Base-by-base conservation (phyloP, 163 green algal genomes). In the Volvox carteri region DNA sequence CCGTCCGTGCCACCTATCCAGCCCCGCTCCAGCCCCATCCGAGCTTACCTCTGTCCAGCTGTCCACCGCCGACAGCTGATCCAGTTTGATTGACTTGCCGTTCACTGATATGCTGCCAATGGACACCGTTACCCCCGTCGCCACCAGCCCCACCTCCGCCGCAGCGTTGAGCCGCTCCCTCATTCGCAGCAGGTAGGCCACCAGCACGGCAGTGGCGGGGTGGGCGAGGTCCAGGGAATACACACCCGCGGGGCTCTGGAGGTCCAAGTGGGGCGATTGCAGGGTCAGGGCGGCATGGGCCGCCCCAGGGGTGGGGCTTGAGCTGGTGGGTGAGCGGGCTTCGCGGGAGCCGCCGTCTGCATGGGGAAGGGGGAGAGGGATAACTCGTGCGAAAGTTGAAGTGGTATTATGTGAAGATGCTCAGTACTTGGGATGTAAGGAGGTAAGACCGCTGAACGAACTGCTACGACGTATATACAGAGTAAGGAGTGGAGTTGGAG, bases 201-300 rank as follows among this genome's bases (percentile, higher is more conserved):
- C 81, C 33, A 93, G 73, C 14, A 91, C 74, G 4, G 58, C 60
- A 11, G 86, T 88, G 60, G 67, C 86, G 19, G 90, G 90, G 83
- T 93, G 86, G 1, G 54, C 65, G 23, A 93, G 81, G 67, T 93
- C 86, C 73, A 93, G 75, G 46, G 35, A 28, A 84, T 93, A 93
- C 30, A 86, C 72, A 25, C 90, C 90, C 46, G 80, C 79, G 76
- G 86, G 78, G 67, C 28, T 58, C 33, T 72, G 52, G 33, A 89
- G 84, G 84, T 89, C 70, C 37, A 89, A 68, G 81, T 87, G 81
- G 7, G 67, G 65, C 0, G 65, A 80, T 5, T 77, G 46, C 46
- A 87, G 48, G 0, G 62, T 87, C 2, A 87, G 81, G 18, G 39
- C 23, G 28, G 42, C 5, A 44, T 80, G 73, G 73, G 11, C 73